Percentiles rank a stretch among this genome's conserved stretches.
These are phyloP conservation scores for Metschnikowia proteae DNA, from an alignment of 805 yeast genomes.

Conservation along the genomic window DNA sequence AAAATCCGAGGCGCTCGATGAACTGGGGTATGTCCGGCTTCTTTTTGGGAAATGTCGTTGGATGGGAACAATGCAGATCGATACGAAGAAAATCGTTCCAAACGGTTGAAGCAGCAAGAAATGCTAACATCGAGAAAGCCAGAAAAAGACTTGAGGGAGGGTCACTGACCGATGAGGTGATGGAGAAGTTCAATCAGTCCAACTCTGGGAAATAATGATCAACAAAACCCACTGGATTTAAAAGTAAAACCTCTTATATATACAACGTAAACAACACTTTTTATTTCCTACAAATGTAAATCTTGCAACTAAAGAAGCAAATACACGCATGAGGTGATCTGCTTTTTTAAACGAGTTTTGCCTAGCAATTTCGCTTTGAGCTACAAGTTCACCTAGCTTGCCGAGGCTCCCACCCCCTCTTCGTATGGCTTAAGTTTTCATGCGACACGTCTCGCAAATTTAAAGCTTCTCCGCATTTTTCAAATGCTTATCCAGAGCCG, in stretches of 20 bases:
- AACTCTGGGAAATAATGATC: neutral
- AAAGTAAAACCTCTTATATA: neutral
- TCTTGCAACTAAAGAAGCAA: neutral
- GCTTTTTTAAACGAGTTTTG: neutral
- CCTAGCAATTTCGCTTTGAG: neutral
- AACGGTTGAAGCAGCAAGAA: constrained; percentile 67
- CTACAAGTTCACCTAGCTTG: neutral
- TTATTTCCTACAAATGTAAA: neutral
- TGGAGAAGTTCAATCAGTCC: constrained; percentile 25
- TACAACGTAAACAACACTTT: neutral
- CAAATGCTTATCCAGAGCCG: neutral
- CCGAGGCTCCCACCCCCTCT: neutral
- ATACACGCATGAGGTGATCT: neutral
- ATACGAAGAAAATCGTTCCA: constrained; percentile 62
- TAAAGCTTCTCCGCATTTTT: constrained; percentile 1
- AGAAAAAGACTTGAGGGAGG: constrained; percentile 27
- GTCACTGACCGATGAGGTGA: constrained; percentile 21
- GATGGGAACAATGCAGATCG: constrained; percentile 91
- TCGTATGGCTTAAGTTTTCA: neutral
- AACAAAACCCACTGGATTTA: neutral
- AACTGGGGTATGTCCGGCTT: constrained; percentile 86
- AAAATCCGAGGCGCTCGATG: constrained; percentile 55
- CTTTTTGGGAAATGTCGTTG: constrained; percentile 70
- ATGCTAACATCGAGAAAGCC: constrained; percentile 36
- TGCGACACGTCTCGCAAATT: neutral